Evolutionary conservation across 139 green algal genomes (phyloP), one percentile per base, ranked within the genome.

Genomic region (Micromonas pusilla): DNA sequence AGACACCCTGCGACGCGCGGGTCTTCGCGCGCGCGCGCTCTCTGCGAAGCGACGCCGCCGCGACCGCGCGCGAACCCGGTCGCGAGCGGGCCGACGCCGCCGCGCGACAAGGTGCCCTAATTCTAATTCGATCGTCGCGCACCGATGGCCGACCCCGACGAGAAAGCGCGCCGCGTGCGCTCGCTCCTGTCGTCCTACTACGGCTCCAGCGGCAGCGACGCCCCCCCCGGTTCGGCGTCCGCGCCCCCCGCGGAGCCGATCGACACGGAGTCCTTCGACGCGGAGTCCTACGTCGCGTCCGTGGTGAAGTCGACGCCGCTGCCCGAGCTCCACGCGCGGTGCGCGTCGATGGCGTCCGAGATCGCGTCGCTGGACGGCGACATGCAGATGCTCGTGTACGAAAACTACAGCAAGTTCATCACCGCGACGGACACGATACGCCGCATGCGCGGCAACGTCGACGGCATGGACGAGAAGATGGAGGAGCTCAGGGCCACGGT

Each of bases 321-420:
- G 6, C 33, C 79, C 74, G 72, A 76, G 68, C 31, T 67, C 31
- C 4, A 64, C 60, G 60, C 38, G 63, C 25, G 73, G 63, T 60
- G 73, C 54, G 26, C 73, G 6, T 28, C 72, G 67, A 93, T 97
- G 86, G 80, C 87, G 9, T 60, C 81, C 0, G 94, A 98, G 45
- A 95, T 98, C 52, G 92, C 91, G 34, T 88, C 85, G 66, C 85
- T 97, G 30, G 94, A 98, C 84, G 88, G 87, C 20, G 94, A 98
- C 82, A 97, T 98, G 91, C 93, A 98, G 81, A 93, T 93, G 84
- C 87, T 98, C 30, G 93, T 98, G 32, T 97, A 97, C 66, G 94
- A 98, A 72, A 98, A 98, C 81, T 98, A 98, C 82, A 96, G 89
- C 90, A 97, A 97, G 81, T 98, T 98, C 86, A 97, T 98, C 64